These are phyloP conservation scores for Cordyceps pruinosa DNA, from an alignment of 2,329 filamentous ascomycete species.

Conservation along the genomic window DNA sequence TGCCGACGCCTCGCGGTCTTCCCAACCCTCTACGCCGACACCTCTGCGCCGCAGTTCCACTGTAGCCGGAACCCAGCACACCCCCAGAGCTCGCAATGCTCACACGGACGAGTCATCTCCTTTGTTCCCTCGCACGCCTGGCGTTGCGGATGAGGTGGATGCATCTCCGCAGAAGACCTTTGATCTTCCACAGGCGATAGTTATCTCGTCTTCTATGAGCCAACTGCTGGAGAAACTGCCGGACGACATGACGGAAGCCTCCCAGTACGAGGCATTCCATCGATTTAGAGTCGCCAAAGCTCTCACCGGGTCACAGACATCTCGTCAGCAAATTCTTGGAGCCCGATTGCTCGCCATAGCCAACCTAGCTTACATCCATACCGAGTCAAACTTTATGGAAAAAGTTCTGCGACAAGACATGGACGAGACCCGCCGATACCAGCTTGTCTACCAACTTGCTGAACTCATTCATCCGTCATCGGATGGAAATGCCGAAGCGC, in stretches of 20 bases:
- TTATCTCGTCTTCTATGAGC: constrained; percentile 47
- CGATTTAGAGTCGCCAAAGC: constrained; percentile 79
- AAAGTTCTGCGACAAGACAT: constrained; percentile 81
- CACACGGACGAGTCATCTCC: constrained; percentile 41
- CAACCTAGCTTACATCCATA: constrained; percentile 84
- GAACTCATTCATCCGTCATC: constrained; percentile 82
- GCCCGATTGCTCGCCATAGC: constrained; percentile 80
- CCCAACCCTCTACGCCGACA: constrained; percentile 63
- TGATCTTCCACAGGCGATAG: constrained; percentile 54
- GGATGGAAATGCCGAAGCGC: constrained; percentile 60
- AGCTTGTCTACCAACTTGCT: constrained; percentile 85
- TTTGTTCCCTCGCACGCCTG: constrained; percentile 37
- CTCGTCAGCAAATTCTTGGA: constrained; percentile 68
- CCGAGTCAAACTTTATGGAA: constrained; percentile 74
- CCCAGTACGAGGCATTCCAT: constrained; percentile 79
- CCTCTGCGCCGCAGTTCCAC: constrained; percentile 65
- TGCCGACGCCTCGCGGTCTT: constrained; percentile 29
- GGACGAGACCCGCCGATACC: constrained; percentile 81
- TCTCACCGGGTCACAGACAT: constrained; percentile 56
- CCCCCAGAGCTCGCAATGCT: constrained; percentile 31
- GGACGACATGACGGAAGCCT: constrained; percentile 60
- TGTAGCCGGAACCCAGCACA: constrained; percentile 35
- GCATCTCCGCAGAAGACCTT: constrained; percentile 48
- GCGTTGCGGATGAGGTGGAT: constrained; percentile 27
- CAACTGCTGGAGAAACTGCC: constrained; percentile 51